phyloP scores from a whole-genome alignment of 139 green algal genomes.

The Auxenochlorella pyrenoidosa region DNA sequence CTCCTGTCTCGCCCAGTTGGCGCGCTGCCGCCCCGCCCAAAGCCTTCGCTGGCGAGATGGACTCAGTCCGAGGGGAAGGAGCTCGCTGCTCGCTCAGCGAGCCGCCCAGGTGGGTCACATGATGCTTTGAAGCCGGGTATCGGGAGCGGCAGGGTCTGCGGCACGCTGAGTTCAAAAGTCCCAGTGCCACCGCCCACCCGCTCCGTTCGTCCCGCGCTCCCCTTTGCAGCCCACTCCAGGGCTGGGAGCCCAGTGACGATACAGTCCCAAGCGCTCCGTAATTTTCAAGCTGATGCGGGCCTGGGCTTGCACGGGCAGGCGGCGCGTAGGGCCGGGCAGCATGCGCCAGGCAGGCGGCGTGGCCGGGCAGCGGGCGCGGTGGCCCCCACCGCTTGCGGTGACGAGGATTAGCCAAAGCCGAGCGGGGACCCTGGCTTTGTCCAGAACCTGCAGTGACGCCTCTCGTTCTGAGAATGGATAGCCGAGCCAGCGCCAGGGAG shows the following conservation, averaged over 20 bases:
- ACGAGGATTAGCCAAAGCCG: slow-evolving; percentile 33
- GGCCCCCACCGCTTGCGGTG: not conserved
- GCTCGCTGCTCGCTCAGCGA: not conserved
- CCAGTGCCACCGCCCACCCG: not conserved
- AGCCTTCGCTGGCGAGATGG: not conserved
- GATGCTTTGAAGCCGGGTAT: not conserved
- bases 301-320: not conserved
- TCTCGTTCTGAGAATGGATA: slow-evolving; percentile 23
- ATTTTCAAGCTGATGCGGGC: slow-evolving; percentile 25
- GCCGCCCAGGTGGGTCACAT: not conserved
- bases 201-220: not conserved
- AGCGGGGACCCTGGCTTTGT: not conserved
- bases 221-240: not conserved
- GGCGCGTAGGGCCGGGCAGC: not conserved
- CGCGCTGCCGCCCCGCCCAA: not conserved
- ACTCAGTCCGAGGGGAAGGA: not conserved
- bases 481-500: not conserved
- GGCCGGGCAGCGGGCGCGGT: not conserved
- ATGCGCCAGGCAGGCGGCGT: no score
- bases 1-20: not conserved
- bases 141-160: not conserved
- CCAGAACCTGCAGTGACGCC: slow-evolving; percentile 1
- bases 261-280: slow-evolving; percentile 5
- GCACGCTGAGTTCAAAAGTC: no score
- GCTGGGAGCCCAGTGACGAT: slow-evolving; percentile 10